phyloP scores from a whole-genome alignment of 352 stramenopile genomes.

The Phytophthora rubi region DNA sequence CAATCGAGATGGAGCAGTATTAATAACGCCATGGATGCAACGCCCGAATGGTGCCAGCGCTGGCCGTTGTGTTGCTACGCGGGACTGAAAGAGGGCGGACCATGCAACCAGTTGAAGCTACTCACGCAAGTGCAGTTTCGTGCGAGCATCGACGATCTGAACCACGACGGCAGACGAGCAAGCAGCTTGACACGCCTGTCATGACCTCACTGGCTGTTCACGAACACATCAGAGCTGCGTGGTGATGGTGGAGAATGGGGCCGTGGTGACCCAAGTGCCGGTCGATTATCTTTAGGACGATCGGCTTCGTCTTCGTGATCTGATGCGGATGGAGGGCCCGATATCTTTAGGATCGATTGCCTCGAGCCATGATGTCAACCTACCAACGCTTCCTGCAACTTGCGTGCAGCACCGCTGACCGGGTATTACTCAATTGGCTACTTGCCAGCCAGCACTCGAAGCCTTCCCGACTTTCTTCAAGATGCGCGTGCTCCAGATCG shows the following conservation, averaged over 20 bases:
- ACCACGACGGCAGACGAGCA: slow-evolving; percentile 21
- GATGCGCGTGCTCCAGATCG: slow-evolving; percentile 35
- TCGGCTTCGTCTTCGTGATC: slow-evolving; percentile 24
- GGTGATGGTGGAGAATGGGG: background rate
- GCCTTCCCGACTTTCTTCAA: slow-evolving; percentile 4
- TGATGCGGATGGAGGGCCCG: slow-evolving; percentile 22
- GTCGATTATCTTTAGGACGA: slow-evolving; percentile 28
- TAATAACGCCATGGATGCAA: slow-evolving; percentile 27
- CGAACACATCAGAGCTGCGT: background rate
- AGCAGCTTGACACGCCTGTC: slow-evolving; percentile 13
- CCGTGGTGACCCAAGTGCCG: background rate
- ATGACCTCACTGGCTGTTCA: background rate
- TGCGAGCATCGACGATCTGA: slow-evolving; percentile 11
- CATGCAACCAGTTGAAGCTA: slow-evolving; percentile 20
- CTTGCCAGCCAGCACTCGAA: slow-evolving; percentile 1
- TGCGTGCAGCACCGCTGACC: background rate
- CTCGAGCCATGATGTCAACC: background rate
- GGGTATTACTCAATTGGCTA: slow-evolving; percentile 18
- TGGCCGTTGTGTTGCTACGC: slow-evolving; percentile 23
- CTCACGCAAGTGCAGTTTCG: slow-evolving; percentile 16
- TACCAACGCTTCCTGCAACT: background rate
- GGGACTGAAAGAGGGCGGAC: slow-evolving; percentile 9
- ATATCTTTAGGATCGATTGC: slow-evolving; percentile 32
- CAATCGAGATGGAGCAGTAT: slow-evolving; percentile 10
- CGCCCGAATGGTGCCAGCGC: slow-evolving; percentile 15